Evolutionary conservation across 345 rosid genomes (phyloP), one percentile per base, ranked within the genome.

Genomic region (Lepidium aucheri): DNA sequence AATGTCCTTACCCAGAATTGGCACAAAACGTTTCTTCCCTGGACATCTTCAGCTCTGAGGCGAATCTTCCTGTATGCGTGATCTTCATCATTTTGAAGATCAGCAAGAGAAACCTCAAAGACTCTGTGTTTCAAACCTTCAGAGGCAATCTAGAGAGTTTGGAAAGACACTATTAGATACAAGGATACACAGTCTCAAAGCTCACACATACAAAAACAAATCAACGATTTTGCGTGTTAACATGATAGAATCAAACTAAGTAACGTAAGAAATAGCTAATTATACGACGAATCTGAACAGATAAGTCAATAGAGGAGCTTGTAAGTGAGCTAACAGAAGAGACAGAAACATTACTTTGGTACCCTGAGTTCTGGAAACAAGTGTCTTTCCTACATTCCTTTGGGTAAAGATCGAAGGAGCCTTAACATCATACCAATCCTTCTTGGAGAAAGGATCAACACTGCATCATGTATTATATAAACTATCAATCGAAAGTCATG

Each of bases 361-460:
- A 35, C 95, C 99, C 88, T 94, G 99, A 11, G 97, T 94, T 66
- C 96, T 86, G 64, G 89, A 78, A 35, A 94, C 96, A 42, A 90
- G 92, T 7, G 97, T 94, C 68, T 88, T 94, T 35, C 97, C 99
- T 0, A 94, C 95, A 65, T 85, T 86, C 72, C 79, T 86, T 2
- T 60, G 45, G 3, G 33, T 64, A 72, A 94, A 94, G 53, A 73
- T 73, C 0, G 97, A 85, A 7, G 99, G 99, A 53, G 99, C 97
- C 81, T 94, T 94, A 63, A 90, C 82, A 54, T 90, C 95, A 53
- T 94, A 88, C 99, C 99, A 94, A 58, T 94, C 99, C 82, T 94
- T 94, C 95, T 90, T 88, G 11, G 99, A 68, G 69, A 86, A 94
- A 0, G 97, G 99, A 84, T 94, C 95, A 41, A 85, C 85, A 22